These are phyloP conservation scores for Naganishia liquefaciens DNA, from an alignment of 1,284 basidiomycete genomes.

Conservation along the genomic window DNA sequence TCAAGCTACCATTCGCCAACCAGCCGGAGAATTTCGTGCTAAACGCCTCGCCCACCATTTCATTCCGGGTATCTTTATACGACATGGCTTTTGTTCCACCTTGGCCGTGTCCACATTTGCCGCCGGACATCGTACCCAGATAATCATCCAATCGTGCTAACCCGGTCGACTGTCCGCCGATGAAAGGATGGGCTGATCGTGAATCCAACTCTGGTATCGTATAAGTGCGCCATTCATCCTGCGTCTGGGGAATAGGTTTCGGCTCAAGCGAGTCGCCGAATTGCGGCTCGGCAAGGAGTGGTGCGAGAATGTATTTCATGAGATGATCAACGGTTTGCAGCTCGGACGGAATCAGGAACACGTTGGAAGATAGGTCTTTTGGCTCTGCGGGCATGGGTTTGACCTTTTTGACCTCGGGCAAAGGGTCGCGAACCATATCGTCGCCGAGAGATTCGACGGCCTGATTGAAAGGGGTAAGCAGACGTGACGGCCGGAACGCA, in stretches of 20 bases:
- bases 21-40: slow-evolving; percentile 61
- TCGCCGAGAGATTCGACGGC: slow-evolving; percentile 55
- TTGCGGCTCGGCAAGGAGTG: slow-evolving; percentile 30
- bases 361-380: slow-evolving; percentile 3
- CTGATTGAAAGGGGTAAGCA: slow-evolving; percentile 57
- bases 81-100: slow-evolving; percentile 44
- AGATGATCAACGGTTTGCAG: slow-evolving; percentile 36
- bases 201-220: slow-evolving; percentile 32
- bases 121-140: slow-evolving; percentile 42
- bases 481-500: slow-evolving; percentile 41
- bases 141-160: slow-evolving; percentile 54
- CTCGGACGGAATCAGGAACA: slow-evolving; percentile 27
- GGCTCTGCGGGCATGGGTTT: slow-evolving; percentile 46
- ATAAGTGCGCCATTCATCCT: slow-evolving; percentile 27
- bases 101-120: slow-evolving; percentile 42
- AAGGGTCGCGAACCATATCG: slow-evolving; percentile 44
- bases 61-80: slow-evolving; percentile 62
- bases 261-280: slow-evolving; percentile 22
- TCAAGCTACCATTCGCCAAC: slow-evolving; percentile 58
- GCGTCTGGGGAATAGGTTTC: slow-evolving; percentile 11
- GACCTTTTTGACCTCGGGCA: slow-evolving; percentile 39
- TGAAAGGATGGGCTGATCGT: slow-evolving; percentile 55
- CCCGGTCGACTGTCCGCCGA: slow-evolving; percentile 54
- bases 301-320: slow-evolving; percentile 33
- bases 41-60: slow-evolving; percentile 59